Conservation (phyloP, 208 protist genomes). For the Trypanosoma conorhini region DNA sequence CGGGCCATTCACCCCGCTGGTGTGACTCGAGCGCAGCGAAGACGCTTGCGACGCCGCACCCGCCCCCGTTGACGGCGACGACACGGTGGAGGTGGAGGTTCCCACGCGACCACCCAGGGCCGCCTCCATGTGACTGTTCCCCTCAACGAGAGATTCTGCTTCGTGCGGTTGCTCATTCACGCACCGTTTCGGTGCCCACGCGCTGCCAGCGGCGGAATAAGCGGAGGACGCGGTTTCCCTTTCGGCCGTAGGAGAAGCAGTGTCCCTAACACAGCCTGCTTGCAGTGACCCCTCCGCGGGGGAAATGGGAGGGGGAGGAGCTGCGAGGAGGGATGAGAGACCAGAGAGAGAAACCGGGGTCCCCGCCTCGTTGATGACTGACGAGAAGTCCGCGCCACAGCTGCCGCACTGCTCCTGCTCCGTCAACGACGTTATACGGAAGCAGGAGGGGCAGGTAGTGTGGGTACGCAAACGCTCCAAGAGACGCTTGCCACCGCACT, state of each 20-base stretch:
- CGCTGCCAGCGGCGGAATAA: neutral
- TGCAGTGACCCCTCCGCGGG: neutral
- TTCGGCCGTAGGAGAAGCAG: neutral
- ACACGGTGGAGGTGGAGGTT: neutral
- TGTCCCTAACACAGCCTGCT: neutral
- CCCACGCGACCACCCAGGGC: neutral
- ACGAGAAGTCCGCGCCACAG: slow-evolving; percentile 49
- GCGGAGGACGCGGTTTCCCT: neutral
- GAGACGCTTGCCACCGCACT: slow-evolving; percentile 53
- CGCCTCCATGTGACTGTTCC: neutral
- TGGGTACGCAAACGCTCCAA: slow-evolving; percentile 39
- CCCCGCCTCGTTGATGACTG: slow-evolving; percentile 33
- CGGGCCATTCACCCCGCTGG: neutral
- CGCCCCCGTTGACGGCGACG: neutral
- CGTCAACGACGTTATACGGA: slow-evolving; percentile 49
- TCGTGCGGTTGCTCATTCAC: neutral
- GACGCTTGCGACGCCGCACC: neutral
- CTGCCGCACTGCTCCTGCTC: slow-evolving; percentile 54
- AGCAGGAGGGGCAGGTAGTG: slow-evolving; percentile 60
- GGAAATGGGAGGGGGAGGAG: neutral
- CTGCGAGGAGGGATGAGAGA: neutral
- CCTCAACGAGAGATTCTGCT: neutral
- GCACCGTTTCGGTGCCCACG: neutral
- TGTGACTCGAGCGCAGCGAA: neutral
- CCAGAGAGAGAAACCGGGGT: slow-evolving; percentile 26